These are phyloP conservation scores for Fusarium musae DNA, from an alignment of 2,329 filamentous ascomycete genomes.

Conservation along the genomic window DNA sequence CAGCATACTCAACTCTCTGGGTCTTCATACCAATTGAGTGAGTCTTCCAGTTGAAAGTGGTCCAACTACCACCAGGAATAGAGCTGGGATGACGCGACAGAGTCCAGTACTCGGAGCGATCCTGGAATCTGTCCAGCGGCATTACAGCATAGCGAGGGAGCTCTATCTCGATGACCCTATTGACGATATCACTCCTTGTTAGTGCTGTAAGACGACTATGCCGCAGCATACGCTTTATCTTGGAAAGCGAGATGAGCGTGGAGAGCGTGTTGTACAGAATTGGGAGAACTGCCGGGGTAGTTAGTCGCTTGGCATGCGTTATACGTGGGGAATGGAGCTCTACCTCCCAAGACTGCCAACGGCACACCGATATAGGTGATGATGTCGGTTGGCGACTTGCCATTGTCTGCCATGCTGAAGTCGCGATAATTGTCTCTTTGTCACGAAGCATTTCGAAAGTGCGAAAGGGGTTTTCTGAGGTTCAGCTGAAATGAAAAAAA, in stretches of 20 bases:
- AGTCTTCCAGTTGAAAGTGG: slow-evolving; percentile 73
- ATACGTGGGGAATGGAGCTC: background rate
- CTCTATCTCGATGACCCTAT: slow-evolving; percentile 74
- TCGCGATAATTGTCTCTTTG: background rate
- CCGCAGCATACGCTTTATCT: slow-evolving; percentile 68
- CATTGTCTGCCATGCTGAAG: slow-evolving; percentile 47
- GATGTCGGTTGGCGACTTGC: slow-evolving; percentile 56
- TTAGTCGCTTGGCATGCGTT: background rate
- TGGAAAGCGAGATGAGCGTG: slow-evolving; percentile 68
- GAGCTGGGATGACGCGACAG: slow-evolving; percentile 61
- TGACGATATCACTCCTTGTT: slow-evolving; percentile 72
- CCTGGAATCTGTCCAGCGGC: slow-evolving; percentile 65
- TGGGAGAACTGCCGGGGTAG: slow-evolving; percentile 59
- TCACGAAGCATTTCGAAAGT: background rate
- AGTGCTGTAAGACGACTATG: slow-evolving; percentile 67
- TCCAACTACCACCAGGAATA: slow-evolving; percentile 72
- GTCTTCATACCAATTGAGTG: slow-evolving; percentile 70
- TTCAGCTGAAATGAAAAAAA: slow-evolving; percentile 13
- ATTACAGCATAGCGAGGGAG: slow-evolving; percentile 72
- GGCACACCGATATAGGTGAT: slow-evolving; percentile 69
- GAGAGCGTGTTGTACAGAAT: slow-evolving; percentile 74
- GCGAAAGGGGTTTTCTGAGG: slow-evolving; percentile 3
- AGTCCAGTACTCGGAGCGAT: slow-evolving; percentile 68
- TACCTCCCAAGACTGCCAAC: slow-evolving; percentile 64
- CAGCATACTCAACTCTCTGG: slow-evolving; percentile 71